These are phyloP conservation scores for Naganishia onofrii DNA, from an alignment of 768 basidiomycete species.

Conservation along the genomic window DNA sequence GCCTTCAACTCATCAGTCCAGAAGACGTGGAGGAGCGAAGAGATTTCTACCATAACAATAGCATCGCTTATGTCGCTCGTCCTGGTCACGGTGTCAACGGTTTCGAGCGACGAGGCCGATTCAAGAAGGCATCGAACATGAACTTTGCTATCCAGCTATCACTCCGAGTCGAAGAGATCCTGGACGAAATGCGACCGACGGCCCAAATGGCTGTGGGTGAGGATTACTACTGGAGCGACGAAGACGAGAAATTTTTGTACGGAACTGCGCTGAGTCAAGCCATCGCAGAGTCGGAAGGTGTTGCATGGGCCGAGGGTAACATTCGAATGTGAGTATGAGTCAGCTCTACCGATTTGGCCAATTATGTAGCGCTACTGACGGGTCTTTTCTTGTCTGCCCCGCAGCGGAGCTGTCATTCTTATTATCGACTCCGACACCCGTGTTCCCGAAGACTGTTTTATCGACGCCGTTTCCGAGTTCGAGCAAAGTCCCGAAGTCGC, in stretches of 20 bases:
- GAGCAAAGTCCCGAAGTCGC: conserved; percentile 75
- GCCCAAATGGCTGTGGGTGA: neutral
- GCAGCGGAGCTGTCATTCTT: conserved; percentile 32
- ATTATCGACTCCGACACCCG: conserved; percentile 4
- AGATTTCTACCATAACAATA: conserved; percentile 66
- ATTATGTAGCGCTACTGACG: conserved; percentile 52
- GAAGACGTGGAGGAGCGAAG: conserved; percentile 67
- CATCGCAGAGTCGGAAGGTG: conserved; percentile 63
- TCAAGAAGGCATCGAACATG: conserved; percentile 93
- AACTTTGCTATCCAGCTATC: conserved; percentile 75
- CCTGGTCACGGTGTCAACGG: conserved; percentile 68
- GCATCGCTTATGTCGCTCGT: conserved; percentile 79
- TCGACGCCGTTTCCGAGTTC: conserved; percentile 83
- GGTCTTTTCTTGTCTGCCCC: too few relatives aligned
- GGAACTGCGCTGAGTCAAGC: conserved; percentile 71
- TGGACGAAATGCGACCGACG: conserved; percentile 41
- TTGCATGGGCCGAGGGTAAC: conserved; percentile 69
- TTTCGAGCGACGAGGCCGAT: conserved; percentile 76
- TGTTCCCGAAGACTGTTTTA: conserved; percentile 65
- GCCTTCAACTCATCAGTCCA: conserved; percentile 65
- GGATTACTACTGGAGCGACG: conserved; percentile 39
- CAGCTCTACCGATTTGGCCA: too few relatives aligned
- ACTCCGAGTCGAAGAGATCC: conserved; percentile 60
- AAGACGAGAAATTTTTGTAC: conserved; percentile 63
- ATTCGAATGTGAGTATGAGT: conserved; percentile 57